Evolutionary conservation across 305 asterid genomes (phyloP), one percentile per base, ranked within the genome.

Genomic region (Nicotiana rustica): DNA sequence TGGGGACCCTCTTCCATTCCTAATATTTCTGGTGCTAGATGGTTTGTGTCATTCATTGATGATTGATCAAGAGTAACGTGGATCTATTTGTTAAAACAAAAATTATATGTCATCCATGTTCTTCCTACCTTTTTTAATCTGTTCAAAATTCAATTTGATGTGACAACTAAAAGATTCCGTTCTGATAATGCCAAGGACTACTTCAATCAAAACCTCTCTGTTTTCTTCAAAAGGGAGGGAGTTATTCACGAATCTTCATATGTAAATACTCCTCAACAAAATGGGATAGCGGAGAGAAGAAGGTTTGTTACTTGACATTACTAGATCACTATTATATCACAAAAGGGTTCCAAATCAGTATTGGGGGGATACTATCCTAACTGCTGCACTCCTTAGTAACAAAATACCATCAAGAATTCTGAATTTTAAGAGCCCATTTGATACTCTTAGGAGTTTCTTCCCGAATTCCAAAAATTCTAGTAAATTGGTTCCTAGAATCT

Each of bases 291-390:
- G 2, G 47, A 7, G 10, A 41, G 73, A 5, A 21, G 76, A 81
- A 62, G 7, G 64, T 0, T 82, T 73, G 38, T 41, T 84, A 4
- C 56, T 82, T 6, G 49, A 56, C 5, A n/a, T 35, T 5, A 70
- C 73, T 15, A 62, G 31, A 79, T 38, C 9, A 6, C 1, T 38
- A 6, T 38, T 38, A 2, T 38, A 6, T 38, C 47, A 41, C 10
- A 7, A 29, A 68, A 57, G 60, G 10, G 29, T 44, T 18, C 73
- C 83, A 10, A 78, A 67, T n/a, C n/a, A 18, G 5, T 78, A 35
- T 21, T 83, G 73, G 83, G 83, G 80, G 5, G 71, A 83, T 33
- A 78, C 60, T 6, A 38, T 75, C 12, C 44, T 68, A 17, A 49
- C 60, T 8, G 13, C 59, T 2, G 7, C 83, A 6, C 57, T 69